Evolutionary conservation across 352 stramenopile species (phyloP).

Genomic region (Phytophthora capsici): DNA sequence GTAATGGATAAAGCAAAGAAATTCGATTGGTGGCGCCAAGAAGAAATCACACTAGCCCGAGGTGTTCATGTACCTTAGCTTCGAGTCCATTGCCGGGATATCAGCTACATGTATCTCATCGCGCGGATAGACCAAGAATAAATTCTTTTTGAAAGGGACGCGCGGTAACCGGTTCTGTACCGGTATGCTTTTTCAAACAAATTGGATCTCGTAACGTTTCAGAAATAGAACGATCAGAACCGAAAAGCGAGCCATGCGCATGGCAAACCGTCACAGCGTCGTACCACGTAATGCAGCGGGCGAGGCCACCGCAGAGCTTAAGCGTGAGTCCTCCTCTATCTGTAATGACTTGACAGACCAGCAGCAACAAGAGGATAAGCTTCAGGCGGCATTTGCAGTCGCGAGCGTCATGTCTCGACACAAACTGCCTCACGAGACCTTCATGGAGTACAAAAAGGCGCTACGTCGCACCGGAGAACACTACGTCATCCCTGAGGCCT

Average conservation of each 20-base stretch:
- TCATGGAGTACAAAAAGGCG: conserved; percentile 33
- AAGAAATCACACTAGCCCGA: too few relatives aligned
- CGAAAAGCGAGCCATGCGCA: conserved; percentile 16
- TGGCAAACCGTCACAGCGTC: conserved; percentile 22
- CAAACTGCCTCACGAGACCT: conserved; percentile 32
- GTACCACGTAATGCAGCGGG: conserved; percentile 8
- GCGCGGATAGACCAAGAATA: too few relatives aligned
- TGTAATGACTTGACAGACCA: conserved; percentile 16
- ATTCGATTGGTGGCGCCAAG: too few relatives aligned
- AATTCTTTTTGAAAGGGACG: too few relatives aligned
- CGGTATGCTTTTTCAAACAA: too few relatives aligned
- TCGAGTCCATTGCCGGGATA: too few relatives aligned
- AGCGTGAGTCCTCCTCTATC: conserved; percentile 15
- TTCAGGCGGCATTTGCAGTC: conserved; percentile 30
- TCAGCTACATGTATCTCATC: too few relatives aligned
- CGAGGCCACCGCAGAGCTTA: conserved; percentile 24
- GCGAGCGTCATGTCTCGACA: conserved; percentile 21
- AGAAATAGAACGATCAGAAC: too few relatives aligned
- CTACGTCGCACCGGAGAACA: conserved; percentile 21
- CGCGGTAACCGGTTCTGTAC: too few relatives aligned
- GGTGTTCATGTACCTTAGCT: too few relatives aligned
- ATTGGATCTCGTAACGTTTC: too few relatives aligned
- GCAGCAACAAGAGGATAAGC: conserved; percentile 14
- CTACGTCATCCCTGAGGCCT: conserved; percentile 29
- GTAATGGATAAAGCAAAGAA: not conserved